A percentile compares a stretch with the other conserved stretches of the same genome.
phyloP scores from a whole-genome alignment of 192 early-diverging fungal genomes.

The Coemansia aciculifera region DNA sequence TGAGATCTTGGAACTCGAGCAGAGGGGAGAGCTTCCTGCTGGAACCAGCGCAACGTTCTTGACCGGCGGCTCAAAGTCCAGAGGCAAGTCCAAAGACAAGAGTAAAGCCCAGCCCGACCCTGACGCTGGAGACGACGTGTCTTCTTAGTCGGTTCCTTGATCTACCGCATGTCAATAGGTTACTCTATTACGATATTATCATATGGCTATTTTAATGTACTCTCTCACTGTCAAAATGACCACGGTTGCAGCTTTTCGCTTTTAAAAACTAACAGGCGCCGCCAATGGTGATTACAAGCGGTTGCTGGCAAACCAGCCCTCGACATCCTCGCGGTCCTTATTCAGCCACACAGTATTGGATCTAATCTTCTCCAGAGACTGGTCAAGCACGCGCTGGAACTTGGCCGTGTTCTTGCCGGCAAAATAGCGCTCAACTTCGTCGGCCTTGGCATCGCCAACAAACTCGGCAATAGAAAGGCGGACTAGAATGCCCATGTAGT shows the following conservation, averaged over 20 bases:
- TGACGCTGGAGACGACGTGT: constrained; percentile 15
- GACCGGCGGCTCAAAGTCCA: constrained; percentile 32
- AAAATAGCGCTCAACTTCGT: constrained; percentile 62
- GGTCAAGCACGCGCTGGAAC: constrained; percentile 64
- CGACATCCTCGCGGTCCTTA: constrained; percentile 46
- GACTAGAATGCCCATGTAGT: constrained; percentile 66
- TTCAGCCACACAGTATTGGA: constrained; percentile 56
- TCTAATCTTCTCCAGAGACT: constrained; percentile 70
- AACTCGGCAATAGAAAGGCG: constrained; percentile 66
- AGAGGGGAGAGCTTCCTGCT: constrained; percentile 44
- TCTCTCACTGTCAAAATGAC: background rate
- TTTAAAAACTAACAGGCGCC: background rate
- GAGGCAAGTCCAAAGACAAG: constrained; percentile 33
- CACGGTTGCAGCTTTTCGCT: too few species aligned
- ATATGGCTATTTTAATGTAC: background rate
- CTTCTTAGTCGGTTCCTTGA: constrained; percentile 8
- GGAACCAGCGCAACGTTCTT: constrained; percentile 45
- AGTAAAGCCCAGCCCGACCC: constrained; percentile 7
- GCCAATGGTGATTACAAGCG: constrained; percentile 8
- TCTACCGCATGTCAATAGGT: background rate
- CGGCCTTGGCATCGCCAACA: constrained; percentile 57
- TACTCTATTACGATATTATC: background rate
- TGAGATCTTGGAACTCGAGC: constrained; percentile 69
- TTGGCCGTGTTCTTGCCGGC: constrained; percentile 55
- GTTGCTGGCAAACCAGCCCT: constrained; percentile 40